Percentiles rank a stretch among this genome's conserved stretches.
Evolutionary conservation across 2,329 filamentous ascomycete genomes (phyloP).

Genomic region (Elsinoe australis): DNA sequence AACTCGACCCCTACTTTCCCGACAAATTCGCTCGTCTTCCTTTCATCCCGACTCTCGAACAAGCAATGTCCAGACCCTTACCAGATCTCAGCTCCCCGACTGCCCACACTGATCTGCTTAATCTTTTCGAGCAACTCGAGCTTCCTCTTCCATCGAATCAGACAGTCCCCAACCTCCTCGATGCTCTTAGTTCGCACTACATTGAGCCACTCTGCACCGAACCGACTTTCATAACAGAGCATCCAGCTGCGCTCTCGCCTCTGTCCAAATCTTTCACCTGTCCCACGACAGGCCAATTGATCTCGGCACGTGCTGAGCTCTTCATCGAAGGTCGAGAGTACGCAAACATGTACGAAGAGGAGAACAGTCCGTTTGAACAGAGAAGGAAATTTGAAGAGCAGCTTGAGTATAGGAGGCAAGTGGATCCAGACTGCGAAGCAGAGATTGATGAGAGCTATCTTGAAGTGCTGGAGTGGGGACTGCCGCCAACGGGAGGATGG

Average conservation of each 20-base stretch:
- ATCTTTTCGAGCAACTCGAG: constrained; percentile 46
- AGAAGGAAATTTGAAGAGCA: constrained; percentile 69
- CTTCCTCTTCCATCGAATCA: constrained; percentile 45
- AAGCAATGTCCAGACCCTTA: constrained; percentile 55
- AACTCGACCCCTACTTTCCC: constrained; percentile 40
- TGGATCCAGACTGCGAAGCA: constrained; percentile 40
- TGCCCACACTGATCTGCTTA: constrained; percentile 52
- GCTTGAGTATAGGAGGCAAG: constrained; percentile 29
- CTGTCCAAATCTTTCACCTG: constrained; percentile 80
- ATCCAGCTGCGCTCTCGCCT: constrained; percentile 84
- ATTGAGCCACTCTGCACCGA: constrained; percentile 67
- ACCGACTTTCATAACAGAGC: constrained; percentile 81
- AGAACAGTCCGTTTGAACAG: constrained; percentile 86
- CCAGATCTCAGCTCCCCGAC: constrained; percentile 39
- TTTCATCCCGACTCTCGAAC: constrained; percentile 74
- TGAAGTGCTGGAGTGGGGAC: constrained; percentile 72
- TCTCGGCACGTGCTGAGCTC: constrained; percentile 33
- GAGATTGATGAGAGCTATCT: constrained; percentile 72
- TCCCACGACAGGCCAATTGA: constrained; percentile 52
- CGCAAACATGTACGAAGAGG: constrained; percentile 97
- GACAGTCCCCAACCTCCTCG: constrained; percentile 65
- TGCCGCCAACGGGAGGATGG: constrained; percentile 97
- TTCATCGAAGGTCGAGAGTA: constrained; percentile 61
- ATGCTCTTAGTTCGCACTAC: constrained; percentile 66
- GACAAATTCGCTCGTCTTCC: constrained; percentile 58